phyloP scores from a whole-genome alignment of 352 stramenopile species.

The Pythium angustatum region DNA sequence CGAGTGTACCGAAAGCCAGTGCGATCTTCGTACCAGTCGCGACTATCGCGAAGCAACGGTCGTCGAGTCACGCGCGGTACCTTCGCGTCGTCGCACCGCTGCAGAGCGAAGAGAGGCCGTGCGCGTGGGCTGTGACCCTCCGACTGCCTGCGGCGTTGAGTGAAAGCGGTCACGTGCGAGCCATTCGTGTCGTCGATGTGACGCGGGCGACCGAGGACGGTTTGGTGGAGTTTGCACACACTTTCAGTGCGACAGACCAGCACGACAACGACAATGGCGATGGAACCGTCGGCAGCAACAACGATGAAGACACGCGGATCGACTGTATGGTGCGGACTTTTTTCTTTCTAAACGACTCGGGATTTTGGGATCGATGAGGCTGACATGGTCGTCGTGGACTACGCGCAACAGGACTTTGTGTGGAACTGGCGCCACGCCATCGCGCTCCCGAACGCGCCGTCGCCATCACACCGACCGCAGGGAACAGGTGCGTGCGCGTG shows the following conservation, averaged over 20 bases:
- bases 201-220: background rate
- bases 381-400: background rate
- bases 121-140: background rate
- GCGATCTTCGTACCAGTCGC: conserved; percentile 31
- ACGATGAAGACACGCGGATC: background rate
- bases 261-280: background rate
- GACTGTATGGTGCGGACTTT: conserved; percentile 12
- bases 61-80: background rate
- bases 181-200: conserved; percentile 2
- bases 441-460: conserved; percentile 17
- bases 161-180: background rate
- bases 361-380: background rate
- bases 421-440: conserved; percentile 36
- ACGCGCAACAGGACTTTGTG: conserved; percentile 40
- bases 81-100: conserved; percentile 16
- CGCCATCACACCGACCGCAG: conserved; percentile 28
- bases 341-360: background rate
- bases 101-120: background rate
- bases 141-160: background rate
- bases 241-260: background rate
- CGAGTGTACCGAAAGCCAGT: conserved; percentile 34
- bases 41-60: background rate
- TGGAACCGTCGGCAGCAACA: background rate
- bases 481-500: conserved; percentile 15
- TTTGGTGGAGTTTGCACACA: background rate